Base-by-base conservation (phyloP, 2,329 filamentous ascomycete genomes). In the Diatrype stigma region DNA sequence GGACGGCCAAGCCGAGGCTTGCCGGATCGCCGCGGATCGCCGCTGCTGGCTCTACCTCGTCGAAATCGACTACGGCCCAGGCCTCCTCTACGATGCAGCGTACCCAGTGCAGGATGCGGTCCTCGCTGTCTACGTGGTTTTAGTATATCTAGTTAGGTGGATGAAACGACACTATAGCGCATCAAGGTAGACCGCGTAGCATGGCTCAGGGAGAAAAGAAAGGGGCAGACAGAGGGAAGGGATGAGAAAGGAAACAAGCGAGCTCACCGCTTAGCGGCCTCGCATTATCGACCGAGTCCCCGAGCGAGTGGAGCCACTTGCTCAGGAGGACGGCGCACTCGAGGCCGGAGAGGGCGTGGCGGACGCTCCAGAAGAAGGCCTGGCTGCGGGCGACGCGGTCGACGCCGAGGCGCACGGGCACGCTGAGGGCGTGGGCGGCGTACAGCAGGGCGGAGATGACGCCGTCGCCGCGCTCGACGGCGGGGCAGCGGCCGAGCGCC, bases 311-410 rank as follows among this genome's bases (percentile, higher is more conserved):
- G 42, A 76, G 64, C 74, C 75, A 77, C 53, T 81, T 81, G 14
- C 75, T 76, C 0, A 82, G 62, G 2, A 82, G 63, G 0, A 82
- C 72, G 0, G 77, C 77, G 19, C 78, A 81, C 56, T 82, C 79
- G 0, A 82, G 67, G 1, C 75, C 76, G 3, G 76, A 79, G 0
- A 82, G 67, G 0, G 77, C 77, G 48, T 82, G 78, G n/a, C 80
- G 70, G 2, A 80, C 77, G 4, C 76, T 79, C 78, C 79, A 82
- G 45, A 80, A 76, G 42, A 80, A 78, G 0, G 78, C 76, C 47
- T 81, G 78, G 16, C 76, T 82, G 16, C 75, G 67, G 0, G 77
- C 77, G 0, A 82, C 78, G 14, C 75, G 72, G 47, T 79, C 76
- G 16, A 82, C 74, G 0, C 79, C 79, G 0, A 82, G 59, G 21